Conservation (phyloP, 768 basidiomycete species). For the Suillus sp. region DNA sequence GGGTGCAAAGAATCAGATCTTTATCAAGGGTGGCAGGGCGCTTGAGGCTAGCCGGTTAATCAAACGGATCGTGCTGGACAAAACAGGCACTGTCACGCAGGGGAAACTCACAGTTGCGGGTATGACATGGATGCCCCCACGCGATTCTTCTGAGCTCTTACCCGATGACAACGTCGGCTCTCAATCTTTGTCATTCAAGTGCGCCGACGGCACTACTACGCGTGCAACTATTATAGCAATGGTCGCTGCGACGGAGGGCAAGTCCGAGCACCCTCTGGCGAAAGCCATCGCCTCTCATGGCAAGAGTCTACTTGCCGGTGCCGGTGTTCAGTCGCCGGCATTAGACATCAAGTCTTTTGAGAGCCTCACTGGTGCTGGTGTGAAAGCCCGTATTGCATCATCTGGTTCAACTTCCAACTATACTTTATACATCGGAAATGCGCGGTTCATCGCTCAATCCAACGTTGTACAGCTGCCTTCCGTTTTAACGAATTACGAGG, state of each 20-base stretch:
- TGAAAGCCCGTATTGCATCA: constrained; percentile 67
- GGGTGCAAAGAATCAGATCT: constrained; percentile 93
- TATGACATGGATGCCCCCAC: constrained; percentile 68
- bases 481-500: constrained; percentile 64
- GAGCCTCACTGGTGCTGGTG: constrained; percentile 86
- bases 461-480: constrained; percentile 56
- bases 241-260: constrained; percentile 84
- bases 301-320: constrained; percentile 55
- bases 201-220: constrained; percentile 63
- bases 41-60: constrained; percentile 88
- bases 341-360: constrained; percentile 75
- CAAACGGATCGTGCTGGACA: constrained; percentile 86
- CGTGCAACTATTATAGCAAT: constrained; percentile 71
- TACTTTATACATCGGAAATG: constrained; percentile 75
- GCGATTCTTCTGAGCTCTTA: constrained; percentile 29
- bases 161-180: constrained; percentile 17
- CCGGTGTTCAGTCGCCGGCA: constrained; percentile 45
- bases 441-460: constrained; percentile 64
- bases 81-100: constrained; percentile 95
- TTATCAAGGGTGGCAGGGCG: constrained; percentile 96
- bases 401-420: constrained; percentile 45
- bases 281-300: constrained; percentile 89
- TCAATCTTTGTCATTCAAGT: constrained; percentile 29
- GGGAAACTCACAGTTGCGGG: constrained; percentile 88
- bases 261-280: constrained; percentile 95